These are phyloP conservation scores for Galerina marginata DNA, from an alignment of 768 basidiomycete genomes.

Conservation along the genomic window DNA sequence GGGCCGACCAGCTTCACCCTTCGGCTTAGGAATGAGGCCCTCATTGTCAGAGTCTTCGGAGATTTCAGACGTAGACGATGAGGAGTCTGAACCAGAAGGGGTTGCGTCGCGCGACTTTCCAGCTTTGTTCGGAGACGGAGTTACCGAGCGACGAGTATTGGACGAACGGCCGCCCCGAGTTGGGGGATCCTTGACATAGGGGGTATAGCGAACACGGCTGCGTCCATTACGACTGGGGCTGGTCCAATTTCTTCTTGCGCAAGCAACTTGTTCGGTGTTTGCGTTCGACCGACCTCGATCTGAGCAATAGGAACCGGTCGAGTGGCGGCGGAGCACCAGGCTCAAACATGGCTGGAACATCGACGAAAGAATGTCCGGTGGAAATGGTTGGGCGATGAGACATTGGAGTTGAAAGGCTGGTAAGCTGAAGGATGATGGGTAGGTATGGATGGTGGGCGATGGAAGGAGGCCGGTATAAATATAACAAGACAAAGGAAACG, in stretches of 20 bases:
- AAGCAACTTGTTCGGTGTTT: slow-evolving; percentile 4
- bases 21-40: slow-evolving; percentile 29
- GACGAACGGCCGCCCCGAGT: neutral
- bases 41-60: slow-evolving; percentile 8
- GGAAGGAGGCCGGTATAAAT: no score
- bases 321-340: slow-evolving; percentile 20
- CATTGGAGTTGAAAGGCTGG: neutral
- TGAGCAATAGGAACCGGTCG: slow-evolving; percentile 19
- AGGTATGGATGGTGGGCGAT: no score
- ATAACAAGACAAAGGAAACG: no score
- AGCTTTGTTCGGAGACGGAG: neutral
- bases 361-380: slow-evolving; percentile 2
- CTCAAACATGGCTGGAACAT: slow-evolving; percentile 19
- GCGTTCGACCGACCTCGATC: slow-evolving; percentile 11
- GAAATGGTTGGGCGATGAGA: neutral
- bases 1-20: slow-evolving; percentile 26
- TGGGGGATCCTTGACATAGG: neutral
- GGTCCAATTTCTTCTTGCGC: slow-evolving; percentile 14
- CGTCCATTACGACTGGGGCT: neutral
- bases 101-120: neutral
- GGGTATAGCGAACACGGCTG: neutral
- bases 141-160: neutral
- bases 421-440: neutral
- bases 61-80: neutral
- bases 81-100: neutral